Base-by-base conservation (phyloP, 768 basidiomycete genomes). In the Serendipita indica region DNA sequence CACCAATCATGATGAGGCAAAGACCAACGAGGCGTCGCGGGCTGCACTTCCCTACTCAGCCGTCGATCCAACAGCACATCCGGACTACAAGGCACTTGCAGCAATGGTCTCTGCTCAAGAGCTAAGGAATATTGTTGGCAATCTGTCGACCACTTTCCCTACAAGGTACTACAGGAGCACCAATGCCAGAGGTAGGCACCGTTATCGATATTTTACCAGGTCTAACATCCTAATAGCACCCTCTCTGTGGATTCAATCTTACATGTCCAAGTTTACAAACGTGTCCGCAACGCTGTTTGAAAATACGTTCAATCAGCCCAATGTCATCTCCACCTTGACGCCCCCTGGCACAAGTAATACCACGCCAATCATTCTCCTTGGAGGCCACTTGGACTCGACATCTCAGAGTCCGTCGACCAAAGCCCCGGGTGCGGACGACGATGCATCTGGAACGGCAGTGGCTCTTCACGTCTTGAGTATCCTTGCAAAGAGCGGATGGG, bases 231-330 rank as follows among this genome's bases (percentile, higher is more conserved):
- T 10, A 37, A 54, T 30, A 54, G 49, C 49, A n/a, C 3, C 43
- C 1, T 33, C 58, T 4, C 12, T 22, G 3, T 59, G 58, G 58
- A 49, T 59, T 16, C 58, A 59, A 39, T 27, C 27, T 18, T 46
- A 52, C 33, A 35, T 46, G 22, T 16, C 28, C 2, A 32, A 2
- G 6, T n/a, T 49, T 33, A 32, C 45, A 3, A 46, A 46, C 35
- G 32, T 32, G n/a, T 14, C 22, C 3, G 58, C 39, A 27, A 46
- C 37, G 6, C 33, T 59, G 25, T 46, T 52, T 22, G 58, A 59
- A 39, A 59, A 59, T 32, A 35, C 41, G 41, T 59, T 59, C 41
- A 49, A 59, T 32, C 58, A 59, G 32, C 58, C 58, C 12, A 59
- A 59, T 20, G 58, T 49, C 43, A 43, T 49, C 41, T 46, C 45